These are phyloP conservation scores for Rosa multiflora DNA, from an alignment of 306 rosid species.

Conservation along the genomic window DNA sequence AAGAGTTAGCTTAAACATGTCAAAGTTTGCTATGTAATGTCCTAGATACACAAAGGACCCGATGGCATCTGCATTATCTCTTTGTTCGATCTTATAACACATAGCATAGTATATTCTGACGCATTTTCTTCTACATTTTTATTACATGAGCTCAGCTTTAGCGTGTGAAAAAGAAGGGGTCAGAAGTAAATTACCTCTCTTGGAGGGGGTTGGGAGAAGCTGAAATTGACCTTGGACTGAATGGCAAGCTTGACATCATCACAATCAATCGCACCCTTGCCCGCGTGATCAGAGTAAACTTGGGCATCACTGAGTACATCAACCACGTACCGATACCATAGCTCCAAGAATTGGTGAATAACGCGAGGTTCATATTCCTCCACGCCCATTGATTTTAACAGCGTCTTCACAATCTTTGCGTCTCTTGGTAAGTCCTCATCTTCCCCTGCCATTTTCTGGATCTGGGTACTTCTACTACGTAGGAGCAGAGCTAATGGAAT, in stretches of 20 bases:
- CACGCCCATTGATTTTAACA: slow-evolving; percentile 86
- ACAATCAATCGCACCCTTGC: slow-evolving; percentile 70
- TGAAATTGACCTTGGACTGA: slow-evolving; percentile 86
- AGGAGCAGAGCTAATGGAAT: background rate
- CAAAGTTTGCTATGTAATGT: background rate
- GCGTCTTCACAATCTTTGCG: slow-evolving; percentile 70
- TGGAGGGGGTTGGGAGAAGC: slow-evolving; percentile 96
- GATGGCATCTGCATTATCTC: background rate
- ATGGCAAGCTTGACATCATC: slow-evolving; percentile 91
- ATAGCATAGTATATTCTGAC: background rate
- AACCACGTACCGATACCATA: slow-evolving; percentile 91
- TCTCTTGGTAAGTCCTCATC: slow-evolving; percentile 91
- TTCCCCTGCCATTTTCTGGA: slow-evolving; percentile 56
- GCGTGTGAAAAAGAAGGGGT: background rate
- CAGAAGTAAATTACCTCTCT: slow-evolving; percentile 64
- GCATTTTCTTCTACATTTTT: background rate
- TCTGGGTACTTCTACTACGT: background rate
- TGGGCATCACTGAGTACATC: slow-evolving; percentile 87
- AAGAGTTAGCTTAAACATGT: slow-evolving; percentile 16
- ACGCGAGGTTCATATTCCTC: slow-evolving; percentile 88
- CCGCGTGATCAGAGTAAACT: slow-evolving; percentile 89
- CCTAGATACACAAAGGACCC: background rate
- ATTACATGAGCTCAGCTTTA: background rate
- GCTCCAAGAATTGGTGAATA: slow-evolving; percentile 77
- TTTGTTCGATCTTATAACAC: background rate